phyloP scores from a whole-genome alignment of 139 green algal genomes.

The Closterium sp. region DNA sequence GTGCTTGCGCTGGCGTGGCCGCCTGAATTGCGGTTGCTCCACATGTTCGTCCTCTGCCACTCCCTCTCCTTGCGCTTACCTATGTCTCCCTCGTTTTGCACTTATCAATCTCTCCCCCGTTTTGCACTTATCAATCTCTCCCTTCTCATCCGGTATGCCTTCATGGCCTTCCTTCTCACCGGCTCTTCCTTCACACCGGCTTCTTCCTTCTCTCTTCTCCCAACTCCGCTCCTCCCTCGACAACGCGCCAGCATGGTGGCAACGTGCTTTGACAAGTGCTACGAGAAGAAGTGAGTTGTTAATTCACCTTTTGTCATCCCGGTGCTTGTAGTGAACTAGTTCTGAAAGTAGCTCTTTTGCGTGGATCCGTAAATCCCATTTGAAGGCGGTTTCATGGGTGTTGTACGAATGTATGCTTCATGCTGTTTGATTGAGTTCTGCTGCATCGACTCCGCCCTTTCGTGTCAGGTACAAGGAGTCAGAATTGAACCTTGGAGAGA shows the following conservation, averaged over 20 bases:
- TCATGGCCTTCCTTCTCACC: neutral
- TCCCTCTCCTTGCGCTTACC: no score
- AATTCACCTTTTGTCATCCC: no score
- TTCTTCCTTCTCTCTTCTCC: neutral
- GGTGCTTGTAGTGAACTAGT: no score
- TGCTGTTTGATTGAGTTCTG: neutral
- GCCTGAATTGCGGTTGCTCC: neutral
- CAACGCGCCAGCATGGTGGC: neutral
- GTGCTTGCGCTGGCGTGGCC: neutral
- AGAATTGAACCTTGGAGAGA: conserved; percentile 91
- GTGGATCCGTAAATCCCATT: no score
- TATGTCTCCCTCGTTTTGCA: no score
- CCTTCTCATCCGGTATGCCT: neutral
- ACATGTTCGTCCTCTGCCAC: neutral
- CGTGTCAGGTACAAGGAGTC: conserved; percentile 87
- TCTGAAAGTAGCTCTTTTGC: no score
- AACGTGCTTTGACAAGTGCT: conserved; percentile 49
- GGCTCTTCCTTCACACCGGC: no score
- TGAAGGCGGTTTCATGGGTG: neutral
- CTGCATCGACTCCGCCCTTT: neutral
- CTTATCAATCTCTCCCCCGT: no score
- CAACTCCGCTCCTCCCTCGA: neutral
- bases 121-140: neutral
- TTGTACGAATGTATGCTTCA: neutral
- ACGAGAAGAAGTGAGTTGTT: conserved; percentile 35